Conservation (phyloP, 225 moss, liverwort and hornwort genomes). For the Pleurozium schreberi region DNA sequence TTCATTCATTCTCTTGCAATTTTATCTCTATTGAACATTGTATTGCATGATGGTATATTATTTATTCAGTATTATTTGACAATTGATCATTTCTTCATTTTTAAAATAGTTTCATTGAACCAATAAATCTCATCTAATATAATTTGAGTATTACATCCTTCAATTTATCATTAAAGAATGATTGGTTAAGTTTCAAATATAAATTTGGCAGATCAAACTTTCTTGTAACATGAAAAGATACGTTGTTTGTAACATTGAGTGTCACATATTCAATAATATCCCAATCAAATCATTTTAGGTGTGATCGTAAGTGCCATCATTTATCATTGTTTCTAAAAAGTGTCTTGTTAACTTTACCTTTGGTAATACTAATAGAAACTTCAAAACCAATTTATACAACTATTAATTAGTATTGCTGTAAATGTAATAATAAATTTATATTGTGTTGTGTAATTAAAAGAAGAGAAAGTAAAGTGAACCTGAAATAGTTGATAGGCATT, state of each 20-base stretch:
- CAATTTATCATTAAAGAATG: neutral
- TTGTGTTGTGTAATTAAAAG: neutral
- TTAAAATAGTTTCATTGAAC: neutral
- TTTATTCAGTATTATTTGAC: neutral
- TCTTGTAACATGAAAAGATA: neutral
- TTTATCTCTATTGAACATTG: neutral
- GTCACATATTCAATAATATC: neutral
- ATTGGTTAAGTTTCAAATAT: neutral
- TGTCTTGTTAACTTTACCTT: neutral
- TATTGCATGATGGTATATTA: neutral
- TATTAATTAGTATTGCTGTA: accelerated
- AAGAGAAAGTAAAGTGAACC: too few relatives aligned
- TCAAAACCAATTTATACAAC: accelerated
- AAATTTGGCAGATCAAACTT: neutral
- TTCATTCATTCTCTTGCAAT: neutral
- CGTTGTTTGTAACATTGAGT: neutral
- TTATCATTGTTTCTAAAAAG: neutral
- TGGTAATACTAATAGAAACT: neutral
- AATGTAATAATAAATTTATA: neutral
- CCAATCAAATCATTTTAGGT: neutral
- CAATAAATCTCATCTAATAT: neutral
- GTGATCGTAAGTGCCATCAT: accelerated
- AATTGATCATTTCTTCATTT: neutral
- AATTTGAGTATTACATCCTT: neutral
- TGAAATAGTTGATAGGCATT: neutral